Evolutionary conservation across 352 stramenopile species (phyloP), one percentile per base, ranked within the genome.

Genomic region (Globisporangium iwayamae): DNA sequence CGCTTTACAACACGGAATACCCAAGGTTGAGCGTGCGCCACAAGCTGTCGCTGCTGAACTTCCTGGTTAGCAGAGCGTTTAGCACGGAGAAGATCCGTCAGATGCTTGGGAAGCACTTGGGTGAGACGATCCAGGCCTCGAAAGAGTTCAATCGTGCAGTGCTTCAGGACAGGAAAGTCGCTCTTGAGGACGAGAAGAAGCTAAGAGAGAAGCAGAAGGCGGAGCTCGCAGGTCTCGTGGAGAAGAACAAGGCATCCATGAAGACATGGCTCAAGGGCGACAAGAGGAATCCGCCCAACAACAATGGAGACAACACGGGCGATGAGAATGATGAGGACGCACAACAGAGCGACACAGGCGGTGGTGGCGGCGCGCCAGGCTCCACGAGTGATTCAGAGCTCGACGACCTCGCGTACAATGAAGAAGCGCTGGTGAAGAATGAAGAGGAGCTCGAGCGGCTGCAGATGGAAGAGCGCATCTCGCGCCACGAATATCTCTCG

Each of bases 171-270:
- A 72, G 73, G 20, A 91, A 89, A 46, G 62, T 83, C 2, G 80
- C 79, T 0, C 53, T 88, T 2, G 87, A 94, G 60, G 87, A 96
- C 36, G 85, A 96, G 45, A 96, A 92, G 65, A 89, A 84, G 50
- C 56, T 92, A 36, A 74, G 83, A 6, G 85, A 93, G 62, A 89
- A 90, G 46, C 86, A 95, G 59, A 71, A 76, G 6, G 62, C 75
- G 4, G 86, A 96, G 43, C 74, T 91, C 0, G 76, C 80, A 1
- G 70, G 69, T 2, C 57, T 90, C 10, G 56, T 72, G 0, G 76
- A 89, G 10, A 70, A 83, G 25, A 72, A 69, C 63, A 94, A 96
- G 56, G 65, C 69, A 2, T 79, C 75, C 0, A 74, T 90, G 48
- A 90, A 90, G 57, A 65, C 60, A 10, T 89, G 80, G 76, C 36